Conservation (phyloP, 1,284 basidiomycete species). For the Phlebopus sp. region DNA sequence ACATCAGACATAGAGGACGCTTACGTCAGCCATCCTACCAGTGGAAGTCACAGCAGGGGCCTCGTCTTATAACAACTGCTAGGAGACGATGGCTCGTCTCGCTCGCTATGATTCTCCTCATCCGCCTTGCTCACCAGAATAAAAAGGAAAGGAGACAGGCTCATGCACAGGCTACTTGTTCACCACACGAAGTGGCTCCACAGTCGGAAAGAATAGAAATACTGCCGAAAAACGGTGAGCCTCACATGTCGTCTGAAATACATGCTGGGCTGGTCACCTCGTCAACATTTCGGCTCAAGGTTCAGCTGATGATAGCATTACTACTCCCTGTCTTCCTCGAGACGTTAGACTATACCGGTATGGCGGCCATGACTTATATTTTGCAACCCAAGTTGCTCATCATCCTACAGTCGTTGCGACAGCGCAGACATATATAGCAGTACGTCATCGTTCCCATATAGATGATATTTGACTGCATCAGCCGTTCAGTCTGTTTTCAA, state of each 20-base stretch:
- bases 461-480: no score
- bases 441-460: conserved; percentile 21
- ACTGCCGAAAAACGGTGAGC: background rate
- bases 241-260: background rate
- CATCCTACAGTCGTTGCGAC: conserved; percentile 41
- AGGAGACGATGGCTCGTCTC: background rate
- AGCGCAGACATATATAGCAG: conserved; percentile 43
- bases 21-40: background rate
- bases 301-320: conserved; percentile 13
- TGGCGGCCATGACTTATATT: background rate
- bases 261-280: background rate
- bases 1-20: background rate
- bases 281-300: conserved; percentile 7
- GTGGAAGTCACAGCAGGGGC: background rate
- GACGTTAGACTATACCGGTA: conserved; percentile 36
- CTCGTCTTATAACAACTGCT: background rate
- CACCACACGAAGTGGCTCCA: background rate
- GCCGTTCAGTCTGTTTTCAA: conserved; percentile 43
- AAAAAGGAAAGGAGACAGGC: background rate
- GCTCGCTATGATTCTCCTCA: background rate
- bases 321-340: conserved; percentile 18
- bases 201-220: background rate
- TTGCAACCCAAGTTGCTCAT: background rate
- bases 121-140: background rate
- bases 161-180: background rate